Conservation (phyloP, 1,284 basidiomycete species). For the Sutorius eximius region DNA sequence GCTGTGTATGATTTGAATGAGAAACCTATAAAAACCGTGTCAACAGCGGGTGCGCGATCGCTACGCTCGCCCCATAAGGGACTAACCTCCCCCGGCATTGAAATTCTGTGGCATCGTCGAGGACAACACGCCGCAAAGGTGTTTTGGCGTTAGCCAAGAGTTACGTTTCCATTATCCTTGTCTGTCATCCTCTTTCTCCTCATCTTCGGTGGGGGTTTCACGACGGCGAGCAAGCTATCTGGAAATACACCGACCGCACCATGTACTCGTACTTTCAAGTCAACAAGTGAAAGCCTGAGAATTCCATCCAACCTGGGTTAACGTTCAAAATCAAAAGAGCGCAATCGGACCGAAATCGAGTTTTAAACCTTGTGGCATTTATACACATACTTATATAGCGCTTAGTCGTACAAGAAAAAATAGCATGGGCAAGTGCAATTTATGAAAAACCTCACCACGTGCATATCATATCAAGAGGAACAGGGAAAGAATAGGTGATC, state of each 20-base stretch:
- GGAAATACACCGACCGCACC: background rate
- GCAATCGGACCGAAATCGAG: background rate
- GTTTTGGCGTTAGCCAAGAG: background rate
- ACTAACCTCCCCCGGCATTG: background rate
- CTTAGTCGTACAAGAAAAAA: slow-evolving; percentile 15
- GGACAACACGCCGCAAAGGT: no score
- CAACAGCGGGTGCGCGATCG: background rate
- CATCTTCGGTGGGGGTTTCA: background rate
- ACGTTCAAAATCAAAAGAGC: no score
- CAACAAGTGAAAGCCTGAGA: background rate
- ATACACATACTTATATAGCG: slow-evolving; percentile 14
- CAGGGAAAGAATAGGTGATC: no score
- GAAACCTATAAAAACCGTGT: background rate
- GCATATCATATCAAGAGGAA: slow-evolving; percentile 20
- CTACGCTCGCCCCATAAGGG: background rate
- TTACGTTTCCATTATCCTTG: background rate
- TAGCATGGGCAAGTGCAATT: slow-evolving; percentile 12
- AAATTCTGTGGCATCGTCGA: no score
- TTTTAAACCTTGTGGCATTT: slow-evolving; percentile 10
- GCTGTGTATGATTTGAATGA: background rate
- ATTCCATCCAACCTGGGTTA: background rate
- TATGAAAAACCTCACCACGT: slow-evolving; percentile 1
- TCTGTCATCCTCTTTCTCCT: background rate
- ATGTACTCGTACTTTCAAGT: background rate
- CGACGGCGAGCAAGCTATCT: background rate